These are phyloP conservation scores for Lomentospora prolificans DNA, from an alignment of 2,329 filamentous ascomycete genomes.

Conservation along the genomic window DNA sequence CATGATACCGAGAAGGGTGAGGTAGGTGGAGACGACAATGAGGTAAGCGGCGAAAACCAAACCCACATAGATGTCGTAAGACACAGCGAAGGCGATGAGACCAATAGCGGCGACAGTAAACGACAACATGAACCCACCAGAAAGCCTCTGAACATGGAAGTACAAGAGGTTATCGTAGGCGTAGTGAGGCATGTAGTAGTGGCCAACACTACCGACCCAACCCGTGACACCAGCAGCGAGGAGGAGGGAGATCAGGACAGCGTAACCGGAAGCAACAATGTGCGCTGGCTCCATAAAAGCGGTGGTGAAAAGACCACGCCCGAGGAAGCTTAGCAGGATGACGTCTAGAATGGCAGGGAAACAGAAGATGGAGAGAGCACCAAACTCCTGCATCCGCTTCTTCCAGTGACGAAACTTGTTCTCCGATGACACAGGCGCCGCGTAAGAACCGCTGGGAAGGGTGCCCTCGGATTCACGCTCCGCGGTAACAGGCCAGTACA, in stretches of 20 bases:
- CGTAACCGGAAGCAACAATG: conserved; percentile 42
- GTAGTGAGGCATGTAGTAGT: conserved; percentile 44
- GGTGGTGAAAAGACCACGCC: conserved; percentile 51
- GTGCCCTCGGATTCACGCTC: conserved; percentile 12
- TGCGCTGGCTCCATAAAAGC: conserved; percentile 42
- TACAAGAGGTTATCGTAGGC: conserved; percentile 31
- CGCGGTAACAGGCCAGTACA: conserved; percentile 19
- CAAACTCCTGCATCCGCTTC: conserved; percentile 32
- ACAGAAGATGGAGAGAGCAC: conserved; percentile 51
- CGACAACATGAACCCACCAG: conserved; percentile 35
- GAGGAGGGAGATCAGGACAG: conserved; percentile 47
- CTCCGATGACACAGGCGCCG: conserved; percentile 8
- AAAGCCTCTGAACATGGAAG: conserved; percentile 31
- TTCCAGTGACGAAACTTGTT: conserved; percentile 13
- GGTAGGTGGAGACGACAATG: conserved; percentile 45
- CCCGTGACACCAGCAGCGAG: conserved; percentile 51
- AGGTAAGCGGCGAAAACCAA: conserved; percentile 52
- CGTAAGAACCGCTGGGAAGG: conserved; percentile 5
- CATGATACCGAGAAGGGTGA: conserved; percentile 43
- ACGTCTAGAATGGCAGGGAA: conserved; percentile 54
- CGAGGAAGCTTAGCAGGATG: conserved; percentile 45
- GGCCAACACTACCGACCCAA: conserved; percentile 53
- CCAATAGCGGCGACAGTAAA: conserved; percentile 31
- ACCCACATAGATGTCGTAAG: conserved; percentile 30
- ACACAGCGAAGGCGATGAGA: conserved; percentile 37